Conservation (phyloP, 441 rosid genomes). For the Corymbia citriodora region DNA sequence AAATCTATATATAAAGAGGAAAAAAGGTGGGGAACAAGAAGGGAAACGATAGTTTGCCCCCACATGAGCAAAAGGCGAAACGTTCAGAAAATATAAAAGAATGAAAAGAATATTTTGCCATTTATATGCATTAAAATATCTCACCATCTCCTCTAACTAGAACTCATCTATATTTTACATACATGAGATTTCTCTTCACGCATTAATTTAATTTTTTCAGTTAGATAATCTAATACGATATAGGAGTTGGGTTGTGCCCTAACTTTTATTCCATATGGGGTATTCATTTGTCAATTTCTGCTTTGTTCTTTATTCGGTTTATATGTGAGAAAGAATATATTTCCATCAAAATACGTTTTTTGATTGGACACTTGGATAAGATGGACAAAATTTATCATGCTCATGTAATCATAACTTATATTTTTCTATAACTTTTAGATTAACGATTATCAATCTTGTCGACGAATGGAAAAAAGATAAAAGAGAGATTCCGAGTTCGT, state of each 20-base stretch:
- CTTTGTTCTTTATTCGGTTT: not conserved
- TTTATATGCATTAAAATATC: not conserved
- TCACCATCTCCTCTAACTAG: not conserved
- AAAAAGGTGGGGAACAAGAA: not conserved
- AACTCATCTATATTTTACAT: not conserved
- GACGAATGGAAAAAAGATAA: not conserved
- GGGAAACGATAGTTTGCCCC: not conserved
- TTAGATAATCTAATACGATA: not conserved
- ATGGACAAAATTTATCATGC: not conserved
- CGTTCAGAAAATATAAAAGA: not conserved
- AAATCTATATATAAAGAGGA: not conserved
- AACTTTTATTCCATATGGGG: not conserved
- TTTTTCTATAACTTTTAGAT: not conserved
- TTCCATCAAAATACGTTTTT: too few species aligned
- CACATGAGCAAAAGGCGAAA: not conserved
- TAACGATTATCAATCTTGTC: not conserved
- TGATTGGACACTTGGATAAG: not conserved
- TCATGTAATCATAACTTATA: not conserved
- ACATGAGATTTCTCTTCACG: not conserved
- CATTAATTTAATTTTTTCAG: not conserved
- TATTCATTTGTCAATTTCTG: not conserved
- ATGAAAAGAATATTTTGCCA: not conserved
- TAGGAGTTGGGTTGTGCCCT: accelerated
- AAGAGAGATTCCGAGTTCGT: not conserved
- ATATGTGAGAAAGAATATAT: not conserved